Evolutionary conservation across 768 basidiomycete species (phyloP).

Genomic region (Chalciporus pseudorubinellus): DNA sequence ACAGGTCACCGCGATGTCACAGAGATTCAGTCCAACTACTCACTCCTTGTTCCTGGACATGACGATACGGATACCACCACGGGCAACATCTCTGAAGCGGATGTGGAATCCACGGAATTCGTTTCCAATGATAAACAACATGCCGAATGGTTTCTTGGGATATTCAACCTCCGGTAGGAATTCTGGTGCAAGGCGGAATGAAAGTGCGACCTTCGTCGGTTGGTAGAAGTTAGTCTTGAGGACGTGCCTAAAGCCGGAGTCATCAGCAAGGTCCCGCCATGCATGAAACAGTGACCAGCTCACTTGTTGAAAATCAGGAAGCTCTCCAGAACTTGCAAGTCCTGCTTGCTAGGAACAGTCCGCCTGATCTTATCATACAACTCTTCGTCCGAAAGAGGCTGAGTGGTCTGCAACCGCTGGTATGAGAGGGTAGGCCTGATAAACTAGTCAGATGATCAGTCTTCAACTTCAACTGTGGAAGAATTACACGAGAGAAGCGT

Average conservation of each 20-base stretch:
- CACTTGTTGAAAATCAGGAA: constrained; percentile 97
- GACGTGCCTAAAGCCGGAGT: constrained; percentile 54
- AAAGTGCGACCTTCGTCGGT: constrained; percentile 94
- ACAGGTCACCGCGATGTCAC: background rate
- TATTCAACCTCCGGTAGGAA: constrained; percentile 96
- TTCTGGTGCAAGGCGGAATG: constrained; percentile 89
- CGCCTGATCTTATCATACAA: constrained; percentile 85
- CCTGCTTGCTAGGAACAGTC: constrained; percentile 83
- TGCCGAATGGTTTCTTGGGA: constrained; percentile 88
- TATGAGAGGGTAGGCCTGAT: constrained; percentile 91
- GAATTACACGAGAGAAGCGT: constrained; percentile 63
- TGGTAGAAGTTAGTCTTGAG: constrained; percentile 99
- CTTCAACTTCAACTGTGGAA: background rate
- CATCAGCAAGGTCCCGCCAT: constrained; percentile 3
- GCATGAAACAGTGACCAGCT: constrained; percentile 17
- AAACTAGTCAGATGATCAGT: constrained; percentile 6
- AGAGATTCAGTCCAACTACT: constrained; percentile 12
- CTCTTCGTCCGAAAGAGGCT: constrained; percentile 81
- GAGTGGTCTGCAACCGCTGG: constrained; percentile 85
- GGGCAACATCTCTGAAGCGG: constrained; percentile 96
- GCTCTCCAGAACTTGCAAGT: constrained; percentile 89
- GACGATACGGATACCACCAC: constrained; percentile 95
- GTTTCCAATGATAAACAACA: constrained; percentile 93
- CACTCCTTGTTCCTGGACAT: constrained; percentile 94
- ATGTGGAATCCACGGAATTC: constrained; percentile 94